Conservation (phyloP, 805 yeast species). For the Hagleromyces aurorensis region DNA sequence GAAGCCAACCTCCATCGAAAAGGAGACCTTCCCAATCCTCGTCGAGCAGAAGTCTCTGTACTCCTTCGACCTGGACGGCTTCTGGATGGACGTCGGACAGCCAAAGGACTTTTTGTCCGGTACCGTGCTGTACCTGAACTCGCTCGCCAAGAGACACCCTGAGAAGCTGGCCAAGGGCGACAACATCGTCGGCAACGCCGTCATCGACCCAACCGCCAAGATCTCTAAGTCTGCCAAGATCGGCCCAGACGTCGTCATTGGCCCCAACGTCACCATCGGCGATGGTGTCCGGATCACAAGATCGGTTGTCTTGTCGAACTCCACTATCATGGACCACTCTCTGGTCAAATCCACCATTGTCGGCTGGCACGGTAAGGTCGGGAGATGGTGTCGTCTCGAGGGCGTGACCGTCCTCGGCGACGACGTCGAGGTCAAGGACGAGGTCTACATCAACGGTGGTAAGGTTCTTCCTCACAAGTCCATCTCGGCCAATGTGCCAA, state of each 20-base stretch:
- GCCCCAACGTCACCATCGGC: constrained; percentile 92
- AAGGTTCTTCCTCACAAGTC: constrained; percentile 98
- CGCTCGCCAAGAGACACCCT: constrained; percentile 75
- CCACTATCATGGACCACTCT: constrained; percentile 92
- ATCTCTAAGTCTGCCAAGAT: constrained; percentile 88
- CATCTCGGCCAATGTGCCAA: constrained; percentile 91
- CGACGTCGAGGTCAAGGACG: constrained; percentile 97
- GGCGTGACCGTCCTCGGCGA: constrained; percentile 98
- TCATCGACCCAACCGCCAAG: constrained; percentile 92
- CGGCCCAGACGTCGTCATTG: constrained; percentile 97
- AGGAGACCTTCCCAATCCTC: constrained; percentile 97
- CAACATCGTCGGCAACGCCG: constrained; percentile 80
- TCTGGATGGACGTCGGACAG: constrained; percentile 99
- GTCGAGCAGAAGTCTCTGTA: constrained; percentile 83
- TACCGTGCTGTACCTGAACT: constrained; percentile 82
- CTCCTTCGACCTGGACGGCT: constrained; percentile 97
- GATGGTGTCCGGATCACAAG: constrained; percentile 98
- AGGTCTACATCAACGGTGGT: constrained; percentile 98
- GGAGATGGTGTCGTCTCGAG: constrained; percentile 98
- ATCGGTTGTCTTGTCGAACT: constrained; percentile 86
- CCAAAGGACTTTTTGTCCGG: constrained; percentile 99
- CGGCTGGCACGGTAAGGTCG: constrained; percentile 98
- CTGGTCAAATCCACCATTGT: constrained; percentile 96
- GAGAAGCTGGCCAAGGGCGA: constrained; percentile 59
- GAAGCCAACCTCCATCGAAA: constrained; percentile 98